These are phyloP conservation scores for Apostasia ramifera DNA, from an alignment of 106 monocot species.

Conservation along the genomic window DNA sequence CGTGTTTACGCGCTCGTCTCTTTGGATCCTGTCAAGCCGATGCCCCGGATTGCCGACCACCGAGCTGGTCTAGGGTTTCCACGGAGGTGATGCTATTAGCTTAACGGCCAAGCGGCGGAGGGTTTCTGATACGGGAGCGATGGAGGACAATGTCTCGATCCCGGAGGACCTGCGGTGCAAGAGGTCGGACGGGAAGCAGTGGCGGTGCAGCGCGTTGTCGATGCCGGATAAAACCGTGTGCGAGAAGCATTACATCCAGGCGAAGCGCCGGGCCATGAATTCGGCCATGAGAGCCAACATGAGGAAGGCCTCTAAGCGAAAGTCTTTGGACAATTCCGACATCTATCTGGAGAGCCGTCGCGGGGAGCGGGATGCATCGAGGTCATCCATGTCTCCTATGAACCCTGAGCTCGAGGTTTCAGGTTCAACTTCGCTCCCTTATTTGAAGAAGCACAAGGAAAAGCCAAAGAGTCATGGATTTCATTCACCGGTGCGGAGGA, in stretches of 20 bases:
- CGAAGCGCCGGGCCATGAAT: slow-evolving; percentile 88
- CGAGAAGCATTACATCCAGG: slow-evolving; percentile 98
- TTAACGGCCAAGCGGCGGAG: neutral
- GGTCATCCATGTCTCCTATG: slow-evolving; percentile 20
- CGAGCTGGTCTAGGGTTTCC: slow-evolving; percentile 7
- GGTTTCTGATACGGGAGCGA: neutral
- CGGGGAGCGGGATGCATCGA: slow-evolving; percentile 21
- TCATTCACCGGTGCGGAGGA: slow-evolving; percentile 16
- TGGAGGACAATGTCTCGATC: slow-evolving; percentile 47
- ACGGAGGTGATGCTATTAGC: neutral
- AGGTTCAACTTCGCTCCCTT: slow-evolving; percentile 4
- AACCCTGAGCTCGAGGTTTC: slow-evolving; percentile 9
- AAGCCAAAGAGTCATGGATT: slow-evolving; percentile 23
- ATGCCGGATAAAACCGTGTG: slow-evolving; percentile 99
- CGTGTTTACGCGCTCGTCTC: neutral
- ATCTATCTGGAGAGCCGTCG: slow-evolving; percentile 20
- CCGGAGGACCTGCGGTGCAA: slow-evolving; percentile 95
- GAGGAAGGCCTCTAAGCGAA: slow-evolving; percentile 18
- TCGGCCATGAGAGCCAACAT: slow-evolving; percentile 68
- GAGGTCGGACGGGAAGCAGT: slow-evolving; percentile 98
- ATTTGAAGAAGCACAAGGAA: slow-evolving; percentile 38
- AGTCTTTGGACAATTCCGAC: slow-evolving; percentile 16
- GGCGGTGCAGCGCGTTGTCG: slow-evolving; percentile 91
- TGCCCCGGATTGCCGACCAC: neutral
- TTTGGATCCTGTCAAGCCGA: neutral